Evolutionary conservation across 164 flowering plant genomes (phyloP), one percentile per base, ranked within the genome.

Genomic region (Hamamelis virginiana): DNA sequence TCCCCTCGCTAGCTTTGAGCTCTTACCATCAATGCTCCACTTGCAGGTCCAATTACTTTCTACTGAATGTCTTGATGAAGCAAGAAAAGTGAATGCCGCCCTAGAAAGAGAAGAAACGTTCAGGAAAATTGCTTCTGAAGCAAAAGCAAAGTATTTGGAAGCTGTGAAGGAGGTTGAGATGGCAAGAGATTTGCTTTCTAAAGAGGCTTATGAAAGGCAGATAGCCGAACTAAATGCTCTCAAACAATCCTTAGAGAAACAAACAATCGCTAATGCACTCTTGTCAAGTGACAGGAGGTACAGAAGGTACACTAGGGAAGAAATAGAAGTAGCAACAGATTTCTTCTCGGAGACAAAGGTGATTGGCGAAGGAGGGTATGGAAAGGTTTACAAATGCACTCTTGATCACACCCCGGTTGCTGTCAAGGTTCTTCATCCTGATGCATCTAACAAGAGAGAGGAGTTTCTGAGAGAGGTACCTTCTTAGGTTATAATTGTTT

Each of bases 301-400:
- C 76, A 87, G 87, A 71, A 83, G 81, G 78, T 91, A 89, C 80
- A 80, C 82, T 18, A 71, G 19, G 68, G 79, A 84, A 60, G 92
- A 91, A 59, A 85, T 94, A 61, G 89, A 83, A 80, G 68, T 27
- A 28, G 98, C 97, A 18, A 91, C 98, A 8, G 80, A 77, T 46
- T 73, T 44, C 65, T 94, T 89, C 80, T 89, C 94, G 4, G 82
- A 81, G 63, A 47, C 41, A 41, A 89, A 77, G 66, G 74, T 83
- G 73, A 89, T 91, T 65, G 98, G 96, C 14, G 94, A 90, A 75
- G 98, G 98, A 50, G 86, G 87, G 21, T 89, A 85, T 77, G 98
- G 95, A 45, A 90, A 86, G 77, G 97, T 91, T 47, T 92, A 94
- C 74, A 84, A 78, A 73, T 83, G 98, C 78, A 82, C 10, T 62